Evolutionary conservation across 2,329 filamentous ascomycete species (phyloP).

Genomic region (Aspergillus bombycis): DNA sequence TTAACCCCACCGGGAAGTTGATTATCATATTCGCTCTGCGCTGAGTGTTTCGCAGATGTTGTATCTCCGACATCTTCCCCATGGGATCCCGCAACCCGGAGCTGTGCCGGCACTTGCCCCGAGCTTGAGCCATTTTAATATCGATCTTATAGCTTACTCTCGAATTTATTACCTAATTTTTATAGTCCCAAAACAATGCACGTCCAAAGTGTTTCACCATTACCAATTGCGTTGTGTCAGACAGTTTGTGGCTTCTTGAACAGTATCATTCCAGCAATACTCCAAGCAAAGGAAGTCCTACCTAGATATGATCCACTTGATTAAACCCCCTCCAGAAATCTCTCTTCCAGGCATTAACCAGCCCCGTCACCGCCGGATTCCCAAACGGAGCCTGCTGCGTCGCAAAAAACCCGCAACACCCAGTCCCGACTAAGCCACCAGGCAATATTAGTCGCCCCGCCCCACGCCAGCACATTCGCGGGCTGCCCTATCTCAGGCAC

Average conservation of each 20-base stretch:
- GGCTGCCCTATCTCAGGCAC: slow-evolving; percentile 11
- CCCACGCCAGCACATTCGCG: slow-evolving; percentile 7
- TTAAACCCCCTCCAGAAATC: not conserved
- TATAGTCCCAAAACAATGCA: not conserved
- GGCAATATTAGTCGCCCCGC: slow-evolving; percentile 11
- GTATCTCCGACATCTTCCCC: not conserved
- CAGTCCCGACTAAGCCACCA: slow-evolving; percentile 11
- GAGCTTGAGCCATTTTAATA: not conserved
- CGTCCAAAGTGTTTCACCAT: not conserved
- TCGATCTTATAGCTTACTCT: not conserved
- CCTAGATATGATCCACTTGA: not conserved
- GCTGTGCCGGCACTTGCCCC: not conserved
- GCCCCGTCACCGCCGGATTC: slow-evolving; percentile 5
- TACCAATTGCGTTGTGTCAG: not conserved
- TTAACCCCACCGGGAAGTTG: not conserved
- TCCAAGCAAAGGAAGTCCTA: not conserved
- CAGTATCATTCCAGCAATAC: not conserved
- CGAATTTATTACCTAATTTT: not conserved
- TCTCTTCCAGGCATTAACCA: slow-evolving; percentile 3
- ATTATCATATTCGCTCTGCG: not conserved
- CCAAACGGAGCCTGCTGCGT: slow-evolving; percentile 8
- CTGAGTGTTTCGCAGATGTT: not conserved
- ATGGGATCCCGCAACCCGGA: not conserved
- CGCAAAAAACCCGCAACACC: slow-evolving; percentile 12
- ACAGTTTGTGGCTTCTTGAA: not conserved